These are phyloP conservation scores for Aspergillus calidoustus DNA, from an alignment of 2,329 filamentous ascomycete genomes.

Conservation along the genomic window DNA sequence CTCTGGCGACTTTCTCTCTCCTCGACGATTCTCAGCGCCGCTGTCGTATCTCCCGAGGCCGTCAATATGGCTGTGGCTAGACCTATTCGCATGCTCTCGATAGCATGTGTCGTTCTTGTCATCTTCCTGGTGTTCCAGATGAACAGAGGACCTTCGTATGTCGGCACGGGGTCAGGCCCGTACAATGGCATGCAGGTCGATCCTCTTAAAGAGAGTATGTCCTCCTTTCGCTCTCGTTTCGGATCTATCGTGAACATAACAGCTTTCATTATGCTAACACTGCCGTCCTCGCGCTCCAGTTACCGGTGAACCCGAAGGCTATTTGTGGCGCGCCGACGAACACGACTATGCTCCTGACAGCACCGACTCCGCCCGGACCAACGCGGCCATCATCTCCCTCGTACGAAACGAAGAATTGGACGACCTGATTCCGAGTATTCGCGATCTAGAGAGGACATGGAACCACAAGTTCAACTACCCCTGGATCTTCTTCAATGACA, in stretches of 20 bases:
- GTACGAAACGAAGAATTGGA: slow-evolving; percentile 89
- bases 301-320: slow-evolving; percentile 80
- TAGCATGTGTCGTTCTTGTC: slow-evolving; percentile 73
- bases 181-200: slow-evolving; percentile 72
- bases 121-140: slow-evolving; percentile 79
- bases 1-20: background rate
- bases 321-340: slow-evolving; percentile 72
- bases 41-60: slow-evolving; percentile 27
- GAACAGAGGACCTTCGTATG: slow-evolving; percentile 54
- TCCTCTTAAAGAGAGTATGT: slow-evolving; percentile 84
- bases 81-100: slow-evolving; percentile 78
- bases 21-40: background rate
- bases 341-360: slow-evolving; percentile 79
- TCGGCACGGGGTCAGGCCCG: slow-evolving; percentile 48
- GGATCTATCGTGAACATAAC: too few species aligned
- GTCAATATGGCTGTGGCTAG: slow-evolving; percentile 77
- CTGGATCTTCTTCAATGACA: slow-evolving; percentile 99
- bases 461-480: slow-evolving; percentile 99
- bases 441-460: slow-evolving; percentile 91
- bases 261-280: slow-evolving; percentile 5
- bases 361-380: slow-evolving; percentile 79
- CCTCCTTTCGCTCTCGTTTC: background rate
- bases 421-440: slow-evolving; percentile 85
- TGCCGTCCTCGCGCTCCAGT: slow-evolving; percentile 54
- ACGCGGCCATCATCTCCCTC: slow-evolving; percentile 87